A percentile compares a stretch with the other conserved stretches of the same genome.
phyloP scores from a whole-genome alignment of 192 early-diverging fungal species.

The Backusella tuberculispora region DNA sequence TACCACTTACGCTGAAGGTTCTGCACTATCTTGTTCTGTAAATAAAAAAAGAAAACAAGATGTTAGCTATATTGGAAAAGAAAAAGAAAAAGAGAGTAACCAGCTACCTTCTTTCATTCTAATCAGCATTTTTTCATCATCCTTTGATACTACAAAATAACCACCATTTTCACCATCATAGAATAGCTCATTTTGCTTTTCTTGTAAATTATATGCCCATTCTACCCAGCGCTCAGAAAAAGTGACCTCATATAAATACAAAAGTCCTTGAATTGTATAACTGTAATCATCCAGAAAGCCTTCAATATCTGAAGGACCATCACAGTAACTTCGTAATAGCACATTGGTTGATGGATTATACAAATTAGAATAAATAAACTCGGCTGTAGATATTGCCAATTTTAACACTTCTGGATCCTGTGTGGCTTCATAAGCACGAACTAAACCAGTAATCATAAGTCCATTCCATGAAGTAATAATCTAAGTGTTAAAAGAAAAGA shows the following conservation, averaged over 20 bases:
- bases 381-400: conserved; percentile 50
- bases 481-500: conserved; percentile 10
- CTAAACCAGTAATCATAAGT: conserved; percentile 60
- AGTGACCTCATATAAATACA: conserved; percentile 61
- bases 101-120: conserved; percentile 57
- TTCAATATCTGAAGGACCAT: conserved; percentile 50
- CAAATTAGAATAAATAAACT: conserved; percentile 51
- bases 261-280: conserved; percentile 54
- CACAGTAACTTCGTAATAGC: conserved; percentile 50
- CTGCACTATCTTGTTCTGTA: conserved; percentile 67
- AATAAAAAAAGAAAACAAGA: background rate
- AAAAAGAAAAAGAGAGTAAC: background rate
- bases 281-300: conserved; percentile 67
- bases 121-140: conserved; percentile 49
- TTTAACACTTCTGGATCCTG: conserved; percentile 37
- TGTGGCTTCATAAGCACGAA: conserved; percentile 43
- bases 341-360: conserved; percentile 43
- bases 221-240: conserved; percentile 55
- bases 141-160: conserved; percentile 51
- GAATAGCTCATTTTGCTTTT: conserved; percentile 56
- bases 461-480: conserved; percentile 68
- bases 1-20: conserved; percentile 54
- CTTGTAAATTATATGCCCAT: conserved; percentile 64
- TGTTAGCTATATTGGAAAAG: background rate
- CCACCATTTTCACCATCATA: conserved; percentile 55